A percentile compares a stretch with the other conserved stretches of the same genome.
Evolutionary conservation across 83 land plant species (phyloP).

Genomic region (Diphasiastrum complanatum): DNA sequence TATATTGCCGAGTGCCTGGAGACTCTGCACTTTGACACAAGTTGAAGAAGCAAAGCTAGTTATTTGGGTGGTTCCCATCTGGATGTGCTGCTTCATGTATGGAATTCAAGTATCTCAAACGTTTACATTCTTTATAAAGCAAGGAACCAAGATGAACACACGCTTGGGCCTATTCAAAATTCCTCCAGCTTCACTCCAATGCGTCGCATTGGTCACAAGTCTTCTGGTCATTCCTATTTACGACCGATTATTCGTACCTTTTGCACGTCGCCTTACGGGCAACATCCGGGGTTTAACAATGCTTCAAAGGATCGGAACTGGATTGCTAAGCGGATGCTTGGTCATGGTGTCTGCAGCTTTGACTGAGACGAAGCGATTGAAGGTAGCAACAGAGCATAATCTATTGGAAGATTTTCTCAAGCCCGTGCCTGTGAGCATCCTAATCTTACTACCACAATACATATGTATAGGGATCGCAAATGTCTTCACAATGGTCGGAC

Average conservation of each 20-base stretch:
- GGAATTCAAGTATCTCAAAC: no score
- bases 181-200: no score
- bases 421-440: not conserved
- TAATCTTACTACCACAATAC: not conserved
- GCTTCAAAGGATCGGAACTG: not conserved
- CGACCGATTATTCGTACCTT: conserved; percentile 1
- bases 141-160: no score
- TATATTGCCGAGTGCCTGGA: no score
- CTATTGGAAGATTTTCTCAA: not conserved
- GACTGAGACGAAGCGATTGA: conserved; percentile 1
- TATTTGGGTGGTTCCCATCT: no score
- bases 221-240: conserved; percentile 2
- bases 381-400: conserved; percentile 1
- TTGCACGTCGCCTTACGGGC: not conserved
- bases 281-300: not conserved
- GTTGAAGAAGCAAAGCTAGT: no score
- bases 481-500: not conserved
- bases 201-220: no score
- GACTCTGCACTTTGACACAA: no score
- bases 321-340: not conserved
- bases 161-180: no score
- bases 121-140: no score
- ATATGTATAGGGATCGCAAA: not conserved
- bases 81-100: no score
- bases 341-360: conserved; percentile 6